Base-by-base conservation (phyloP, 176 grass and related monocot species). In the Puccinellia tenuiflora region DNA sequence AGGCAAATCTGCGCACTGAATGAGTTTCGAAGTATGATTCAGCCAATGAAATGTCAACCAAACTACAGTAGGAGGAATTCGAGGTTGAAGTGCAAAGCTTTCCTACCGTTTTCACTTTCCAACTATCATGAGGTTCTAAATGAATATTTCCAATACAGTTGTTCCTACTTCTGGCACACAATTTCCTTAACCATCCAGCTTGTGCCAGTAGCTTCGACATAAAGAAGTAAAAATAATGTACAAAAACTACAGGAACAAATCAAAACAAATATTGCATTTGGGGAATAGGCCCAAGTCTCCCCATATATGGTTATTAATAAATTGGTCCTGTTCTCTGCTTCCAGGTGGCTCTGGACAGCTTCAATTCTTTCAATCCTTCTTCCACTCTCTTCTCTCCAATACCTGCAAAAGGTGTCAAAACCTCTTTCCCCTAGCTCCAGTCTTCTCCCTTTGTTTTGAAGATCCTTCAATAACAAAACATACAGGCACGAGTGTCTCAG, bases 141-240 rank as follows among this genome's bases (percentile, higher is more conserved):
- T 73, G 62, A 82, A 37, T 77, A 73, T 86, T 30, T 62, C 61
- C 13, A 66, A 33, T 78, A 86, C 72, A 82, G 79, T 30, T 90
- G 79, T 81, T 63, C 16, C 38, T 86, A 68, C 34, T 63, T 82
- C 42, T 66, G 56, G 56, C 73, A 86, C 55, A 75, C 74, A 45
- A 81, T 89, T 81, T 81, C 78, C 62, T 60, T 52, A 67, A 43
- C 35, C 38, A 59, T 79, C 79, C 56, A 86, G 74, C 84, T 90
- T 74, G 56, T 57, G 79, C 66, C 73, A 74, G 28, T 90, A 78
- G 6, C 38, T 62, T 50, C 7, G 9, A 63, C 31, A 71, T 56
- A 81, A 81, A 85, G 9, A 71, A 88, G 33, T 35, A 73, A 83
- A 72, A 83, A 73, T 47, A 43, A 40, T 69, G n/a, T 45, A 52